Base-by-base conservation (phyloP, 805 yeast species). In the Saccharomycopsis sp. region DNA sequence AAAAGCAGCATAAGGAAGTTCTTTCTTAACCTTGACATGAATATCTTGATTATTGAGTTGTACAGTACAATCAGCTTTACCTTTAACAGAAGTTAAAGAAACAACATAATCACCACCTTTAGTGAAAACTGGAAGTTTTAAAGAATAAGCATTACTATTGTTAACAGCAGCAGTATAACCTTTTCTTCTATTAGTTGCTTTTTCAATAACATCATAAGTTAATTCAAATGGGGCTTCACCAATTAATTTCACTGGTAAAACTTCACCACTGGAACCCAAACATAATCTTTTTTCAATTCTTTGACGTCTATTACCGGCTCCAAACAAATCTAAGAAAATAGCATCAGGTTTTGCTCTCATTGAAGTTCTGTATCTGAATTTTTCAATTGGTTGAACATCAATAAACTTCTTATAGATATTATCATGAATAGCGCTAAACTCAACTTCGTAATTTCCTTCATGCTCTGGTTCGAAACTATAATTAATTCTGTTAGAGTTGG, bases 221-320 rank as follows among this genome's bases (percentile, higher is more conserved):
- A 92, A 64, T 2, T 70, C 62, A 50, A 80, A 85, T 3, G 97
- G 97, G 0, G 81, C 72, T 48, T 77, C 76, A 12, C 99, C 99
- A 36, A 72, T 75, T 18, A 92, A 69, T 8, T 57, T 54, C 3
- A 89, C 66, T 0, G 79, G 77, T 20, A 44, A 29, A 3, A 82
- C 59, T 2, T 53, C 50, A 39, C 66, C 63, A 3, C 52, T 52
- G 17, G 68, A 68, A 5, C 73, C 74, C 3, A 73, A 55, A 51
- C 81, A 75, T 45, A 72, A 55, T 18, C 58, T 52, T 21, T 54
- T 50, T 23, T 46, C 40, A n/a, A 34, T n/a, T 9, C 9, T 9
- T 0, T 52, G 46, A 3, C 44, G 45, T 2, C 45, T 15, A 15
- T 47, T 46, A n/a, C n/a, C n/a, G 26, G 44, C 39, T 8, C 38